These are phyloP conservation scores for Cystofilobasidium macerans DNA, from an alignment of 768 basidiomycete genomes.

Conservation along the genomic window DNA sequence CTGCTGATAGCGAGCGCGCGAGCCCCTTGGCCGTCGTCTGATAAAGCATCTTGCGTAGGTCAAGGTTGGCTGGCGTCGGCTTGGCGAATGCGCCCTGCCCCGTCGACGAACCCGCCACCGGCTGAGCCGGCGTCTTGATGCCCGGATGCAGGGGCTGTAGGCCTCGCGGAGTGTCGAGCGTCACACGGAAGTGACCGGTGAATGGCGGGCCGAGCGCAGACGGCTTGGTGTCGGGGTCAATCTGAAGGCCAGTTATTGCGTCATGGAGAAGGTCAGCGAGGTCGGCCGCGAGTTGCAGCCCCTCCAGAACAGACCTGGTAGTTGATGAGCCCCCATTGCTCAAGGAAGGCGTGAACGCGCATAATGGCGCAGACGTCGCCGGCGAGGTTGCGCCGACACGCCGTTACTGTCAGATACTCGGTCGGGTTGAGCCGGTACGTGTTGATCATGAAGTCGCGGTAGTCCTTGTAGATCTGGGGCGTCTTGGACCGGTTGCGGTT, in stretches of 20 bases:
- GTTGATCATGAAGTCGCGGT: slow-evolving; percentile 99
- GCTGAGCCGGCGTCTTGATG: slow-evolving; percentile 35
- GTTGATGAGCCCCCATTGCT: slow-evolving; percentile 98
- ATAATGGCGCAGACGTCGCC: slow-evolving; percentile 98
- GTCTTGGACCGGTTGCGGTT: slow-evolving; percentile 89
- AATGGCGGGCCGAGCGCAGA: slow-evolving; percentile 91
- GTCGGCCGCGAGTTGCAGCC: neutral
- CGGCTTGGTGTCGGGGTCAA: slow-evolving; percentile 91
- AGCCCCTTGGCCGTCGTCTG: slow-evolving; percentile 67
- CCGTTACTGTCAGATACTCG: slow-evolving; percentile 95
- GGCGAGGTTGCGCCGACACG: slow-evolving; percentile 86
- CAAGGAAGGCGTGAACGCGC: slow-evolving; percentile 96
- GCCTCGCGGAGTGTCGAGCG: slow-evolving; percentile 91
- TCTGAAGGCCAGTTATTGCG: slow-evolving; percentile 44
- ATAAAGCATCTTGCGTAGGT: slow-evolving; percentile 77
- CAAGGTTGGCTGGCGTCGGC: slow-evolving; percentile 50
- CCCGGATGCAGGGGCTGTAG: slow-evolving; percentile 71
- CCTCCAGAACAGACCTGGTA: slow-evolving; percentile 59
- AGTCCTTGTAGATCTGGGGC: slow-evolving; percentile 95
- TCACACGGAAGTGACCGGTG: slow-evolving; percentile 96
- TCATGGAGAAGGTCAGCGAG: neutral
- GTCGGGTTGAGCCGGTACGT: slow-evolving; percentile 85
- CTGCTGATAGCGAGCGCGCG: slow-evolving; percentile 55
- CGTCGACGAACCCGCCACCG: slow-evolving; percentile 2
- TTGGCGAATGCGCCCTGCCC: slow-evolving; percentile 19